These are phyloP conservation scores for Crucihimalaya himalaica DNA, from an alignment of 345 rosid species.

Conservation along the genomic window DNA sequence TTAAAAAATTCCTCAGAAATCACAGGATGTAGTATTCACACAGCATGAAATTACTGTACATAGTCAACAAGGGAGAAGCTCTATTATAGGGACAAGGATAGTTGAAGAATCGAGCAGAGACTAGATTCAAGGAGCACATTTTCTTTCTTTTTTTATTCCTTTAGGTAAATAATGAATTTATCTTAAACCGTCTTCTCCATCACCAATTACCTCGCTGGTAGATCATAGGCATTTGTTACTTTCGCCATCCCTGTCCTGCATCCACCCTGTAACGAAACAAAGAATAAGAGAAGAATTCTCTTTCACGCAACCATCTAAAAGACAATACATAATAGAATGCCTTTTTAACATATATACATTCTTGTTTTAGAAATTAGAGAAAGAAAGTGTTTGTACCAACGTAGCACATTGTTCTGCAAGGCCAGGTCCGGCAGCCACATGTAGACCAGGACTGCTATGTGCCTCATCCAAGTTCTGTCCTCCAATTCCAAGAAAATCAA, in stretches of 20 bases:
- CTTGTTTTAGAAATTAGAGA: neutral
- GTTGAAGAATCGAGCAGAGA: neutral
- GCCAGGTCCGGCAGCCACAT: conserved; percentile 94
- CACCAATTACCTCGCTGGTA: conserved; percentile 80
- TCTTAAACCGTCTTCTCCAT: conserved; percentile 6
- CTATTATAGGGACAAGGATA: conserved; percentile 13
- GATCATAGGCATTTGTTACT: conserved; percentile 91
- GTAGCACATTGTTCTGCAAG: conserved; percentile 93
- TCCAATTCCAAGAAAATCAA: conserved; percentile 30
- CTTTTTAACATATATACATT: neutral
- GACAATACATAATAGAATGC: neutral
- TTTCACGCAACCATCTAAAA: neutral
- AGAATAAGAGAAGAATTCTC: neutral
- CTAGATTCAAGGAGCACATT: conserved; percentile 6
- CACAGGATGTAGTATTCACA: conserved; percentile 15
- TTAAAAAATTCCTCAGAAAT: neutral
- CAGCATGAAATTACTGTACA: neutral
- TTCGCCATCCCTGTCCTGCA: conserved; percentile 99
- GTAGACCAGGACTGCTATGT: conserved; percentile 93
- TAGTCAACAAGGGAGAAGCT: neutral
- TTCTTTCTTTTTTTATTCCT: neutral
- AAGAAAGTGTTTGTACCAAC: conserved; percentile 50
- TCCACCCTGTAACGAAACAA: conserved; percentile 72
- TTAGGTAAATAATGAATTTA: neutral
- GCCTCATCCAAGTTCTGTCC: conserved; percentile 86